Evolutionary conservation across 108 stramenopile genomes (phyloP).

Genomic region (Thalassiosira profunda): DNA sequence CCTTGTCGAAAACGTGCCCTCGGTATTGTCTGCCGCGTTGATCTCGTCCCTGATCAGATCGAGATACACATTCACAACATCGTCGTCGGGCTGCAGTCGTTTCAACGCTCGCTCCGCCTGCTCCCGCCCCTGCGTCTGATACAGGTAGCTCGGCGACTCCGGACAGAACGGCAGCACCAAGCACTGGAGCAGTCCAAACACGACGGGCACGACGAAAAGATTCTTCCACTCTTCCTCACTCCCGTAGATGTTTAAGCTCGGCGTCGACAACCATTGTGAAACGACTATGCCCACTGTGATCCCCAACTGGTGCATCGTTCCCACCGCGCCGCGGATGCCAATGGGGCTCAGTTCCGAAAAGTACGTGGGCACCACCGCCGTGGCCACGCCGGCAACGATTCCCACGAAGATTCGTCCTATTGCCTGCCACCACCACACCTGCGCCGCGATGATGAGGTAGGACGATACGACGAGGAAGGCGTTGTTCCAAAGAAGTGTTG

Average conservation of each 20-base stretch:
- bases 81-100: constrained; percentile 89
- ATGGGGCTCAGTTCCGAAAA: constrained; percentile 94
- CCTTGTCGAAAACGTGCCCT: constrained; percentile 4
- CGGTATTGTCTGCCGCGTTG: background rate
- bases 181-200: constrained; percentile 81
- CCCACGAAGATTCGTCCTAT: constrained; percentile 39
- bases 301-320: constrained; percentile 97
- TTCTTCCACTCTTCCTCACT: constrained; percentile 85
- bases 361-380: constrained; percentile 96
- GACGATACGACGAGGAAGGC: constrained; percentile 22
- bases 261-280: constrained; percentile 84
- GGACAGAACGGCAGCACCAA: constrained; percentile 82
- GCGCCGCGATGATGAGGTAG: constrained; percentile 15
- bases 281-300: constrained; percentile 92
- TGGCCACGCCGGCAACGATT: constrained; percentile 73
- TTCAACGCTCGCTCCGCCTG: constrained; percentile 92
- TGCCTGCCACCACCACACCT: constrained; percentile 43
- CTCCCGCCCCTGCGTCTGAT: constrained; percentile 75
- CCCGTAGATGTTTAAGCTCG: too few species aligned
- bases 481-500: constrained; percentile 39
- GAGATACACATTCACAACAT: constrained; percentile 92
- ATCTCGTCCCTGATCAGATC: constrained; percentile 54
- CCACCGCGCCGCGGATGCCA: constrained; percentile 93
- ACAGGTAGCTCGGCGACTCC: constrained; percentile 93
- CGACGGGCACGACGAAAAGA: constrained; percentile 85